Base-by-base conservation (phyloP, 202 grass and related monocot genomes). In the Panicum virgatum region DNA sequence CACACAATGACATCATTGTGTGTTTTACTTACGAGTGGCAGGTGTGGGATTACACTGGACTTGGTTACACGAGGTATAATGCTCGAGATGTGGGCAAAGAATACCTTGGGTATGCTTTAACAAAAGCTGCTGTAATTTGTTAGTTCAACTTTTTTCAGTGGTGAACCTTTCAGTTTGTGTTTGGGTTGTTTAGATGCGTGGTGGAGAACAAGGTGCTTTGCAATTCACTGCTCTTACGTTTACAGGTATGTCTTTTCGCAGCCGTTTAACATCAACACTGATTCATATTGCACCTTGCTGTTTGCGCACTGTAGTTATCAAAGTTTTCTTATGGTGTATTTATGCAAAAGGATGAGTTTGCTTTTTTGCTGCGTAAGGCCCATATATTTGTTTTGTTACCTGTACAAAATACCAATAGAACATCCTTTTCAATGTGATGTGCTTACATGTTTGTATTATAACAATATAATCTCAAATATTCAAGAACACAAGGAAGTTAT, bases 171-270 rank as follows among this genome's bases (percentile, higher is more conserved):
- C 51, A 1, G 18, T 74, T 79, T 86, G 3, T 83, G 26, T 40
- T 65, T 80, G 12, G 10, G 25, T 72, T 73, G 34, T 86, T 66
- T 90, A 98, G 96, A 82, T 98, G 92, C 65, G 92, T 96, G 52
- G 96, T 98, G 89, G 96, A 98, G 83, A 98, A 98, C 85, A 98
- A 96, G 77, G 96, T 98, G 79, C 96, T 98, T 79, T 98, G 92
- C 80, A 95, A 90, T 62, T 98, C 90, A 14, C 83, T 98, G 72
- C 65, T 98, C 79, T 72, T 96, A 64, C 62, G 53, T 30, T 87
- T 96, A 89, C 89, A 91, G 89, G 92, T 98, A 61, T 79, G 61
- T 83, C n/a, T 69, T 68, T 62, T 80, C 29, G 44, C 4, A 15
- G 43, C 42, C 37, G 10, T 73, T 85, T 25, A 9, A 79, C 64